phyloP scores from a whole-genome alignment of 2,329 filamentous ascomycete species.

The Leptographium flavum region DNA sequence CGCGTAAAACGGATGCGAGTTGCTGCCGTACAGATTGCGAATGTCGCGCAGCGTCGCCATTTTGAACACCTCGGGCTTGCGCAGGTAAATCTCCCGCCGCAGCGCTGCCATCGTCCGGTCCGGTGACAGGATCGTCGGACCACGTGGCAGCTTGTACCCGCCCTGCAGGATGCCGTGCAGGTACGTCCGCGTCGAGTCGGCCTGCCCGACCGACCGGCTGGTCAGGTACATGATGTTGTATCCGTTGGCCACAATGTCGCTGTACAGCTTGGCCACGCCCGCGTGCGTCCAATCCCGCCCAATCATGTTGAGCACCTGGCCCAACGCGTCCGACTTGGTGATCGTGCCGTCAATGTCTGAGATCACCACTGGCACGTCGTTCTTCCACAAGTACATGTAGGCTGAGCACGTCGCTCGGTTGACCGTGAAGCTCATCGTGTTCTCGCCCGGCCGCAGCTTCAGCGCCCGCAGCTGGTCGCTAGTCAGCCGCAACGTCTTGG shows the following conservation, averaged over 20 bases:
- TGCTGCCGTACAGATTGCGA: conserved; percentile 66
- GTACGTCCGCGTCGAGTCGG: conserved; percentile 81
- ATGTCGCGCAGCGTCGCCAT: conserved; percentile 97
- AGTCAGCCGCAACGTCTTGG: conserved; percentile 88
- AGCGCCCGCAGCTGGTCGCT: conserved; percentile 88
- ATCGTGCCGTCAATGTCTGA: conserved; percentile 98
- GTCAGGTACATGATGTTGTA: conserved; percentile 99
- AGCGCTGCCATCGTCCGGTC: conserved; percentile 91
- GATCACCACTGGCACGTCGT: conserved; percentile 87
- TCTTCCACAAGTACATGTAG: conserved; percentile 86
- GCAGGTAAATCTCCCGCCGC: conserved; percentile 80
- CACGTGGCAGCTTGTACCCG: conserved; percentile 69
- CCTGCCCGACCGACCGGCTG: conserved; percentile 82
- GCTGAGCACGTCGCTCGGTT: conserved; percentile 87
- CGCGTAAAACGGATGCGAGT: conserved; percentile 80
- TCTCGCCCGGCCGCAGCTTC: conserved; percentile 69
- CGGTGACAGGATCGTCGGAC: conserved; percentile 87
- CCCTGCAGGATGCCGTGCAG: conserved; percentile 83
- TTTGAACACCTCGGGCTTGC: conserved; percentile 97
- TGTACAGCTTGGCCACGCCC: conserved; percentile 93
- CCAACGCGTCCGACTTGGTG: conserved; percentile 89
- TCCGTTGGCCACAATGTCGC: conserved; percentile 85
- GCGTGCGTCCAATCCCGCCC: conserved; percentile 96
- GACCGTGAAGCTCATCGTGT: conserved; percentile 90
- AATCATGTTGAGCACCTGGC: conserved; percentile 91